phyloP scores from a whole-genome alignment of 495 filamentous ascomycete genomes.

The Astrocystis sublimbata region DNA sequence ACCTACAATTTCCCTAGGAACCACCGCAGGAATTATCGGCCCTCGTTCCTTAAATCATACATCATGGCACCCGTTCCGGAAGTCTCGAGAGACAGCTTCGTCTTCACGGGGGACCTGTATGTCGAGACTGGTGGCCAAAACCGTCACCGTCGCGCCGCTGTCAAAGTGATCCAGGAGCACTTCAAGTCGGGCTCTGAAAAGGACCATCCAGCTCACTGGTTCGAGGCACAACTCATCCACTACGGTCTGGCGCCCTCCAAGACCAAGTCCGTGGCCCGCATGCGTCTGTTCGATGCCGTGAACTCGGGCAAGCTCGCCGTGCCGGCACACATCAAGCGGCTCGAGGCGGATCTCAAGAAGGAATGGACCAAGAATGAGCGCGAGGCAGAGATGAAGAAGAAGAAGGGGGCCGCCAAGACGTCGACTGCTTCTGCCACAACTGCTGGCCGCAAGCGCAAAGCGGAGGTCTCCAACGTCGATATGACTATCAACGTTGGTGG shows the following conservation, averaged over 20 bases:
- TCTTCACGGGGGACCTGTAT: slow-evolving; percentile 43
- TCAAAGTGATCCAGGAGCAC: slow-evolving; percentile 48
- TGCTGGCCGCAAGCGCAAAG: slow-evolving; percentile 35
- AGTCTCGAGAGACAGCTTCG: slow-evolving; percentile 31
- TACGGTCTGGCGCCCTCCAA: slow-evolving; percentile 57
- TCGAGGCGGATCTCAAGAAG: slow-evolving; percentile 56
- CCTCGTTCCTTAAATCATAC: not conserved
- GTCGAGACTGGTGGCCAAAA: slow-evolving; percentile 50
- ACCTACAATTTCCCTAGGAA: not conserved
- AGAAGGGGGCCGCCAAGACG: slow-evolving; percentile 38
- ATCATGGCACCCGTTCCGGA: slow-evolving; percentile 36
- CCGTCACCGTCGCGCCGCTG: slow-evolving; percentile 51
- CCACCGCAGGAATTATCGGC: not conserved
- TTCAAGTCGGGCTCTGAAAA: slow-evolving; percentile 42
- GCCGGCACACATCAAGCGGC: slow-evolving; percentile 31
- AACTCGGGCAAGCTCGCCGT: slow-evolving; percentile 40
- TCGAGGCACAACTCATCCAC: slow-evolving; percentile 59
- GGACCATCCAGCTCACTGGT: slow-evolving; percentile 57
- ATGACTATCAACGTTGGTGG: slow-evolving; percentile 25
- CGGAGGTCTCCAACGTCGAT: slow-evolving; percentile 26
- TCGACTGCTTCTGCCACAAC: slow-evolving; percentile 8
- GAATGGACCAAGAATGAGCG: slow-evolving; percentile 50
- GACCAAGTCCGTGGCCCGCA: slow-evolving; percentile 56
- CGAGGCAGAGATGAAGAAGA: too few species aligned
- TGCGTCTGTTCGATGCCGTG: slow-evolving; percentile 55